Base-by-base conservation (phyloP, 2,329 filamentous ascomycete genomes). In the Colletotrichum truncatum region DNA sequence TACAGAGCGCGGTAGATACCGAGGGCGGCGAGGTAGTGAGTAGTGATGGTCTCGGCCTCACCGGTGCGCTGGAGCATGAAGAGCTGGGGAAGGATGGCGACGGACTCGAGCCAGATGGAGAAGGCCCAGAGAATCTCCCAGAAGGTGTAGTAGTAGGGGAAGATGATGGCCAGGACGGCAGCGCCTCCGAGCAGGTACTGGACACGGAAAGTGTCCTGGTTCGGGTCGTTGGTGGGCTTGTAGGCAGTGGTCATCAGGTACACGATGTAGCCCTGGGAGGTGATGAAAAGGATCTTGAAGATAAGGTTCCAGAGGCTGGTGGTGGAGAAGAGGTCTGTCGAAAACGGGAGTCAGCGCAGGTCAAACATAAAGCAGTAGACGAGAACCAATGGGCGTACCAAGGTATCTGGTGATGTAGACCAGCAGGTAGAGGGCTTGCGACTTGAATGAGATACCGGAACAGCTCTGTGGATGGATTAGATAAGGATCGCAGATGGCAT, bases 41-140 rank as follows among this genome's bases (percentile, higher is more conserved):
- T 97, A 11, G 96, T 99, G 75, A 99, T 99, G n/a, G 96, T 98
- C 82, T 99, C 96, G 10, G 96, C 97, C 82, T 98, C 95, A 70
- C 96, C 97, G 0, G 96, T 99, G 73, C 96, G 87, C 82, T 99
- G 96, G 69, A 99, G 86, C 93, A 99, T 97, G 81, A 99, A 98
- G 56, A 99, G 87, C 82, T 99, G 96, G 2, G 96, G 96, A 66
- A 99, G 87, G 72, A 99, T 99, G 55, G 96, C 96, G 16, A 99
- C 96, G 4, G 92, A 91, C 82, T 99, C 96, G 30, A 99, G 88
- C 96, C 96, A 99, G 78, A 99, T 98, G 57, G 92, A 97, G 79
- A 98, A 99, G 21, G 96, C 92, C 96, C 96, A 99, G 51, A 97
- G 85, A 68, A 99, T 93, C 88, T 98, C 95, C 26, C 89, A 87